Base-by-base conservation (phyloP, 371 early-diverging fungal genomes). In the Mortierella sp. region DNA sequence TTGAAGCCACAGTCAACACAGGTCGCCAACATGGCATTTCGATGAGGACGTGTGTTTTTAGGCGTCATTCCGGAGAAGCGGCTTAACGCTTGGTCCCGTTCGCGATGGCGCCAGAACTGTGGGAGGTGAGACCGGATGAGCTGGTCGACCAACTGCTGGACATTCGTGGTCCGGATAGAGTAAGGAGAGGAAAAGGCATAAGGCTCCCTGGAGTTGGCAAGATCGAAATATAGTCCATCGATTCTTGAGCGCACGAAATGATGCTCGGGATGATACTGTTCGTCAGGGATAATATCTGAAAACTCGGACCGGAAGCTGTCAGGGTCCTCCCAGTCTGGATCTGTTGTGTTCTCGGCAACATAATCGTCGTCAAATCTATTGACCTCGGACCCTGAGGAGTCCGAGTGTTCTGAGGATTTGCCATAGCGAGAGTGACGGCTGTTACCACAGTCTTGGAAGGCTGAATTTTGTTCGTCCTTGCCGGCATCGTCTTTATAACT, bases 1-100 rank as follows among this genome's bases (percentile, higher is more conserved):
- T 59, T 62, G 60, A 33, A 76, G 11, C 76, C 76, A 16, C 76
- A 76, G 3, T 76, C 71, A 10, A 76, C 76, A 38, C 76, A 76
- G 28, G 71, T 67, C 8, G 50, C 32, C 11, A 67, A 24, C 21
- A 67, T 50, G 10, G 68, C 67, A 15, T 62, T 3, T 0, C 3
- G 16, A 16, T 63, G 57, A 24, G 71, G 68, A 0, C 71, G 67
- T 0, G 58, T 3, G 24, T 76, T 76, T 1, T 45, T 19, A 38
- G 40, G 13, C 10, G 6, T 4, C 15, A n/a, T 28, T 47, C 53
- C 32, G 3, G 28, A 57, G 13, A n/a, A n/a, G 9, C 19, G 13
- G 33, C 57, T 70, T 22, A 66, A 28, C 1, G 4, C 22, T n/a
- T 32, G 43, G 50, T 66, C 41, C 19, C 28, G 58, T 9, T 48